Evolutionary conservation across 352 stramenopile genomes (phyloP), one percentile per base, ranked within the genome.

Genomic region (Phytopythium aichiense): DNA sequence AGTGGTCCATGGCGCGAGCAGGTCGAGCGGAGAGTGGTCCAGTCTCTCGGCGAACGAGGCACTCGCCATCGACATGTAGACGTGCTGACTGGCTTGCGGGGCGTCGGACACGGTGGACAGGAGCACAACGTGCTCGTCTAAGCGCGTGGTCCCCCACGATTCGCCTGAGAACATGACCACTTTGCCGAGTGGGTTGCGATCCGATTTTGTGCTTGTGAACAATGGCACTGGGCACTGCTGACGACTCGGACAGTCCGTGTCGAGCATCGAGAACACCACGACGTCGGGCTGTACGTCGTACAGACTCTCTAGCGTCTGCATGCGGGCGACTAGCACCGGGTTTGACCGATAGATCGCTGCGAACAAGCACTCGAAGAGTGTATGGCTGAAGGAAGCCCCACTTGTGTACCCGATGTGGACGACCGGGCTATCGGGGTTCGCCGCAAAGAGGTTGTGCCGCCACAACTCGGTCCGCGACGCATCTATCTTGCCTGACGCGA

Each of bases 151-250:
- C 15, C 43, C 33, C 31, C 58, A 69, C 0, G 68, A 28, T 25
- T 81, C 76, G 20, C 73, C 71, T 8, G 61, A 53, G 25, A 81
- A 59, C 73, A 81, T 74, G 18, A 80, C 54, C 23, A 76, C 31
- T 20, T 43, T 38, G 30, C 22, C 20, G 31, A 61, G 68, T 15
- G 51, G 51, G 9, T 57, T 57, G 18, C 42, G 16, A 11, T 45
- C 31, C 4, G 51, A 57, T 15, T 31, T 28, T 20, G 22, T 33
- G 20, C 20, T 33, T 5, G 13, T 49, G 16, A 43, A 15, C 12
- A 4, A 31, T 15, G 51, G 31, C 51, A 56, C 42, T 25, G 42
- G 20, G 42, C 42, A 49, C n/a, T n/a, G 9, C 22, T 52, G 20
- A 13, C 22, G 8, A 7, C 4, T 20, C 45, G 22, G 45, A 9